These are phyloP conservation scores for Zygnema circumcarinatum DNA, from an alignment of 139 green algal genomes.

Conservation along the genomic window DNA sequence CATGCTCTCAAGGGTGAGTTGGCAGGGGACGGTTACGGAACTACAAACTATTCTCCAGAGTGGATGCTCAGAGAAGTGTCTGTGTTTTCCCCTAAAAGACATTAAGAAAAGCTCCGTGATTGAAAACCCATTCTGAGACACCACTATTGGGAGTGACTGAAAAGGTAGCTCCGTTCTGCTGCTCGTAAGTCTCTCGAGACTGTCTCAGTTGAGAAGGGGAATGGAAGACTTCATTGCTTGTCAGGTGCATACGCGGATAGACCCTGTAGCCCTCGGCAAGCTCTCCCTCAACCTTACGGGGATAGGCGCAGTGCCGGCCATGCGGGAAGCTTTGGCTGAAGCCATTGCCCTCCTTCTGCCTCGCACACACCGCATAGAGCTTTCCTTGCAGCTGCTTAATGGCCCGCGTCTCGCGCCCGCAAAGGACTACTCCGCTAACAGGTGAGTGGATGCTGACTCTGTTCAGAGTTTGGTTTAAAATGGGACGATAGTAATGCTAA, in stretches of 20 bases:
- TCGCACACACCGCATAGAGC: conserved; percentile 1
- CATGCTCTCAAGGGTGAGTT: conserved; percentile 49
- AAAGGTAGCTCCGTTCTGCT: too few species aligned
- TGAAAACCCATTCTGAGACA: too few species aligned
- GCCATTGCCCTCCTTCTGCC: conserved; percentile 41
- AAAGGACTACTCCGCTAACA: conserved; percentile 61
- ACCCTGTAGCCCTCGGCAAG: conserved; percentile 45
- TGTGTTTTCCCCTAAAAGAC: too few species aligned
- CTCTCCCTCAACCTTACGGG: conserved; percentile 56
- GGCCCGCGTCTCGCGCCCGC: conserved; percentile 4
- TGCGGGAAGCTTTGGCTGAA: neutral
- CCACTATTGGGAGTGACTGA: too few species aligned
- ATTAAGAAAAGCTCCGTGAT: too few species aligned
- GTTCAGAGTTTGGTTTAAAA: too few species aligned
- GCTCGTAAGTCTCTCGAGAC: too few species aligned
- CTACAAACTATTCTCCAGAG: too few species aligned
- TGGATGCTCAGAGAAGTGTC: too few species aligned
- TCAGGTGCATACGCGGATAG: conserved; percentile 42
- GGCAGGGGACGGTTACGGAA: neutral
- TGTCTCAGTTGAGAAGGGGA: too few species aligned
- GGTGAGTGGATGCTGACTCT: conserved; percentile 22
- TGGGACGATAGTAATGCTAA: too few species aligned
- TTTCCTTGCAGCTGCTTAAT: conserved; percentile 58
- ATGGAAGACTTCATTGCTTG: too few species aligned
- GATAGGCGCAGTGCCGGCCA: neutral